Evolutionary conservation across 257 asterid species (phyloP).

Genomic region (Vinca minor): DNA sequence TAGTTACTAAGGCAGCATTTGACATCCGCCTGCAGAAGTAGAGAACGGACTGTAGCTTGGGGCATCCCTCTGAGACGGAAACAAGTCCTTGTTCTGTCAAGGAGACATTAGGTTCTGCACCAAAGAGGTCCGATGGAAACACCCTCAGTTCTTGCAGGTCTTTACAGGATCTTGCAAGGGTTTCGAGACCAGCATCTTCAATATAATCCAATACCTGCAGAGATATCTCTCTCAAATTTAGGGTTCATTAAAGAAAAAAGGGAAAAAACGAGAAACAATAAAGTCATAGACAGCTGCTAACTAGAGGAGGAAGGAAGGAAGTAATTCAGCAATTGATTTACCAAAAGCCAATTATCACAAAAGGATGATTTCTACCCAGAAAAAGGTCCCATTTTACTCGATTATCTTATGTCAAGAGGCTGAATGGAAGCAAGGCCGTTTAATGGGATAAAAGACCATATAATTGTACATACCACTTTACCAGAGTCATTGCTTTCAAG

Average conservation of each 20-base stretch:
- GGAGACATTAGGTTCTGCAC: slow-evolving; percentile 61
- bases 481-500: background rate
- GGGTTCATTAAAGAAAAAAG: background rate
- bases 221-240: background rate
- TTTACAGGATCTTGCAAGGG: slow-evolving; percentile 69
- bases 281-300: too few species aligned
- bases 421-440: too few species aligned
- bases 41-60: slow-evolving; percentile 77
- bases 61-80: slow-evolving; percentile 83
- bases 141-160: slow-evolving; percentile 80
- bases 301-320: background rate
- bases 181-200: slow-evolving; percentile 81
- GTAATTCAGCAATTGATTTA: background rate
- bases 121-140: slow-evolving; percentile 96
- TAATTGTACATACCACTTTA: background rate
- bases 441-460: background rate
- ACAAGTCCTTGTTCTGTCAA: slow-evolving; percentile 91
- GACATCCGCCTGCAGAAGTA: slow-evolving; percentile 97
- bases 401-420: background rate
- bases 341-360: background rate
- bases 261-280: too few species aligned
- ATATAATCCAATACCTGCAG: slow-evolving; percentile 81
- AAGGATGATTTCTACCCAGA: background rate
- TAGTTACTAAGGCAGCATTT: slow-evolving; percentile 69
- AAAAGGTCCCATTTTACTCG: background rate